These are phyloP conservation scores for Aspergillus steynii DNA, from an alignment of 495 filamentous ascomycete genomes.

Conservation along the genomic window DNA sequence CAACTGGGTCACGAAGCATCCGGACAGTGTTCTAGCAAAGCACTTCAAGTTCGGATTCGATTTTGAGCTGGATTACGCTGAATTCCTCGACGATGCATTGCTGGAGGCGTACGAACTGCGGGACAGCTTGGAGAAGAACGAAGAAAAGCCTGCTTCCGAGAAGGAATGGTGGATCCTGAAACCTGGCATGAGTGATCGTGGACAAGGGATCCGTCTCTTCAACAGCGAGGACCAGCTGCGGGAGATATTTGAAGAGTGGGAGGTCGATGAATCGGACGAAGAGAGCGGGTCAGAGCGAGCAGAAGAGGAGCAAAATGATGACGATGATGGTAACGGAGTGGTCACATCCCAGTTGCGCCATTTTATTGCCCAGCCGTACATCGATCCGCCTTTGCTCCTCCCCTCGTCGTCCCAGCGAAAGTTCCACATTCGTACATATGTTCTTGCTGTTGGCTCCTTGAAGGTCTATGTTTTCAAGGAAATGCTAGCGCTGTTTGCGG, in stretches of 20 bases:
- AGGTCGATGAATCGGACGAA: conserved; percentile 58
- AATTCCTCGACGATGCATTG: conserved; percentile 92
- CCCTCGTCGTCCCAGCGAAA: conserved; percentile 66
- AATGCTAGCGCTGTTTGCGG: conserved; percentile 92
- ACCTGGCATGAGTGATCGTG: conserved; percentile 94
- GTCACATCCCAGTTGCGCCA: conserved; percentile 90
- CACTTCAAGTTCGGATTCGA: conserved; percentile 74
- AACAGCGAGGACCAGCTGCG: conserved; percentile 76
- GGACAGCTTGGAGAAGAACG: conserved; percentile 71
- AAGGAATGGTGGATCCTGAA: conserved; percentile 98
- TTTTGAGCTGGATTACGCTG: conserved; percentile 94
- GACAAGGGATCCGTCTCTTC: conserved; percentile 89
- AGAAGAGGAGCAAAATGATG: conserved; percentile 35
- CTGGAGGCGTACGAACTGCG: conserved; percentile 84
- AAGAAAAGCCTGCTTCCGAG: conserved; percentile 43
- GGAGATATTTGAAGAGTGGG: conserved; percentile 86
- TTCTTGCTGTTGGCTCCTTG: conserved; percentile 74
- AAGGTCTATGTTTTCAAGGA: conserved; percentile 82
- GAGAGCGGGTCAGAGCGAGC: conserved; percentile 32
- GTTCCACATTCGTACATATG: conserved; percentile 94
- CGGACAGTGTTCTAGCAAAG: conserved; percentile 61
- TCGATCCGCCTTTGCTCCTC: conserved; percentile 82
- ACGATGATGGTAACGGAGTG: conserved; percentile 51
- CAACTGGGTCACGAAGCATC: conserved; percentile 80
- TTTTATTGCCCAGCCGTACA: conserved; percentile 95